These are phyloP conservation scores for Tetrahymena elliotti DNA, from an alignment of 73 alveolate species.

Conservation along the genomic window DNA sequence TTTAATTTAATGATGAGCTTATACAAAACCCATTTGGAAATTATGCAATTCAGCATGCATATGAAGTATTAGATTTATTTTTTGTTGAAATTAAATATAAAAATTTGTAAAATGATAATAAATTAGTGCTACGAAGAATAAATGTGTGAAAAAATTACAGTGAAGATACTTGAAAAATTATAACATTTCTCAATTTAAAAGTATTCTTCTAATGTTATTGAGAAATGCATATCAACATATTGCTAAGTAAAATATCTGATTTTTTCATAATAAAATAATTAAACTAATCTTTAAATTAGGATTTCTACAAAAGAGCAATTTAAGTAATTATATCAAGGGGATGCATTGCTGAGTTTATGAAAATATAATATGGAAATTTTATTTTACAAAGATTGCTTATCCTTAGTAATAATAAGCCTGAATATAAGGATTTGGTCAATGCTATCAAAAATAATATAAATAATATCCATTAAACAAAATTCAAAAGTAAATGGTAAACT, in stretches of 20 bases:
- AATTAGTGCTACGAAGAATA: slow-evolving; percentile 39
- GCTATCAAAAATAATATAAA: neutral
- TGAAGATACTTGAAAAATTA: slow-evolving; percentile 47
- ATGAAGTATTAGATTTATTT: slow-evolving; percentile 10
- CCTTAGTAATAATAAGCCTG: slow-evolving; percentile 15
- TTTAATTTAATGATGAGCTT: neutral
- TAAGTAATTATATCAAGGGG: slow-evolving; percentile 3
- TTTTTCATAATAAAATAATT: neutral
- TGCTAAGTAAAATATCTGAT: slow-evolving; percentile 1
- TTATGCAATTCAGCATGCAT: slow-evolving; percentile 57
- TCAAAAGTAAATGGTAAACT: neutral
- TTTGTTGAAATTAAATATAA: too few species aligned
- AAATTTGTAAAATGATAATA: neutral
- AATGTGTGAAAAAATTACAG: slow-evolving; percentile 38
- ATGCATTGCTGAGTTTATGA: slow-evolving; percentile 25
- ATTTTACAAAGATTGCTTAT: slow-evolving; percentile 52
- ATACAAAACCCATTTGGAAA: slow-evolving; percentile 71
- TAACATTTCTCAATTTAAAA: slow-evolving; percentile 48
- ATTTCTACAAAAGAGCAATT: neutral
- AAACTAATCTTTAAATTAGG: slow-evolving; percentile 21
- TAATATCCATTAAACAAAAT: neutral
- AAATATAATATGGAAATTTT: slow-evolving; percentile 51
- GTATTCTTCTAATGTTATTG: slow-evolving; percentile 75
- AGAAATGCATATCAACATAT: slow-evolving; percentile 48
- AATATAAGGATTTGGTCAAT: neutral